phyloP scores from a whole-genome alignment of 164 flowering plant genomes.

The Nelumbo lutea region DNA sequence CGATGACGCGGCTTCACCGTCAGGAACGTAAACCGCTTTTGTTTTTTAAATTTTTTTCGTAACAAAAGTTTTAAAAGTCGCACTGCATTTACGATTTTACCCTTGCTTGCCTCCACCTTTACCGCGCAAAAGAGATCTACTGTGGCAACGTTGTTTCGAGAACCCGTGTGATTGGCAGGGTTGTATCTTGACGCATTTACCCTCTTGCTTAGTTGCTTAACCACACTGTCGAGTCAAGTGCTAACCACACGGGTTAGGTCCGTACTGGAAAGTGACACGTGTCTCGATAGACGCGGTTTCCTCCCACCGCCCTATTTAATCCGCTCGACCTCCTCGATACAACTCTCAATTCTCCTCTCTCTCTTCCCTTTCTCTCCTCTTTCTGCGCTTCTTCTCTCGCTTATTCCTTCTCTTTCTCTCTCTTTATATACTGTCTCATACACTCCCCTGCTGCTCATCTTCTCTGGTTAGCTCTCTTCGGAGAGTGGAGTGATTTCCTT shows the following conservation, averaged over 20 bases:
- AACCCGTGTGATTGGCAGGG: too few species aligned
- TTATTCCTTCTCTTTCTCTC: background rate
- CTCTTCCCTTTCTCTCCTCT: background rate
- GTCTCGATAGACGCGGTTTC: constrained; percentile 58
- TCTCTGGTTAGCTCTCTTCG: background rate
- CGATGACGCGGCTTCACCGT: constrained; percentile 31
- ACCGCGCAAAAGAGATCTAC: background rate
- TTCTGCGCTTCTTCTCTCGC: background rate
- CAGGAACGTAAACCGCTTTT: background rate
- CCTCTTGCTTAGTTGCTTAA: background rate
- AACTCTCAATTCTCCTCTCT: background rate
- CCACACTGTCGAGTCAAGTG: constrained; percentile 1
- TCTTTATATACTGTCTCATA: too few species aligned
- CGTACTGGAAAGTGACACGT: constrained; percentile 46
- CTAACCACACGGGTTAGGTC: constrained; percentile 16
- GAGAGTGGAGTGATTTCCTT: background rate
- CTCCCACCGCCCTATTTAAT: constrained; percentile 48
- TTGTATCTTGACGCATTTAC: too few species aligned
- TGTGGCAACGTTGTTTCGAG: background rate
- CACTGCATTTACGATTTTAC: background rate
- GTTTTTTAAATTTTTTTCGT: too few species aligned
- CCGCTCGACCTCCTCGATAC: background rate
- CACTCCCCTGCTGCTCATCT: background rate
- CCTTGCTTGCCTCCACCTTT: background rate
- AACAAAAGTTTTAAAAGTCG: too few species aligned